Evolutionary conservation across 805 yeast species (phyloP), one percentile per base, ranked within the genome.

Genomic region (Teunomyces barrocoloradensis): DNA sequence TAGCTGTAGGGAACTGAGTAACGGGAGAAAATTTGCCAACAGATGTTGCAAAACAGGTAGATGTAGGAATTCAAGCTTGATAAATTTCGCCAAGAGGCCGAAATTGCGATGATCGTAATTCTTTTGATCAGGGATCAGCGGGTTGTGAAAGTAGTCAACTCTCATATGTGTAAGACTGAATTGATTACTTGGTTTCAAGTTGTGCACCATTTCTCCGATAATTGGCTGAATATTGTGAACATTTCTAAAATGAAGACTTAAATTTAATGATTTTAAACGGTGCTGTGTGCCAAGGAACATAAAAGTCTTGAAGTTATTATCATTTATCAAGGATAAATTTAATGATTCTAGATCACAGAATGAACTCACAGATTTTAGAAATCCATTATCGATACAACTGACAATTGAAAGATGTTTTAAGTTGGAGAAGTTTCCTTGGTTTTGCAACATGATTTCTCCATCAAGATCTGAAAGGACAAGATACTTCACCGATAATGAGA

Each of bases 21-120:
- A 27, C 10, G 20, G 40, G 12, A 46, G 23, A 27, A 46, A 15
- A 23, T 35, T 46, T 18, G 40, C 30, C 20, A 46, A 37, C 40
- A 23, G 40, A 4, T 46, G 40, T 6, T 37, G 40, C 6, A 45
- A 13, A 23, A 38, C 33, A n/a, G 49, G 49, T 12, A 46, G n/a
- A n/a, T 36, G 43, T 6, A 46, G 49, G 13, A 30, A 46, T 15
- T 39, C 27, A 7, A 47, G 23, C 11, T 23, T 25, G 7, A n/a
- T 33, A 36, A 39, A 39, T 10, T 32, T 32, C 4, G 41, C 15
- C n/a, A 47, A 20, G 13, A n/a, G 40, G 10, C 17, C 12, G 17
- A 39, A 27, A 29, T 29, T 28, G 15, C 34, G 33, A 12, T 17
- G 33, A 17, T 39, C 25, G 4, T 28, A 17, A 27, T 15, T 39